These are phyloP conservation scores for Populus nigra DNA, from an alignment of 345 rosid species.

Conservation along the genomic window DNA sequence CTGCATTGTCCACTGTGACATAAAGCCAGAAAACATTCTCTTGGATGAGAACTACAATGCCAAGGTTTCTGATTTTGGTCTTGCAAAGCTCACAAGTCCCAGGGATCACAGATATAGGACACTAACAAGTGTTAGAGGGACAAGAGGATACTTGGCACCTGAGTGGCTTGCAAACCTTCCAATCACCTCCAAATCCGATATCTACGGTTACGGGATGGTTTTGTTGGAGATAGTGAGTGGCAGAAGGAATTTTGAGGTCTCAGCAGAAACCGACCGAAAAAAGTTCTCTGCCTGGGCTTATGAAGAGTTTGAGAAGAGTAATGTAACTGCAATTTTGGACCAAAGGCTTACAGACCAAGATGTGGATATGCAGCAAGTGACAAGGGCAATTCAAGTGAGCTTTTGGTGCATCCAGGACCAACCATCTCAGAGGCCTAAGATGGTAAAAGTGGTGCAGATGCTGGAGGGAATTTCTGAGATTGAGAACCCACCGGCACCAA, in stretches of 20 bases:
- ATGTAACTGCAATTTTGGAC: constrained; percentile 15
- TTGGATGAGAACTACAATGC: constrained; percentile 26
- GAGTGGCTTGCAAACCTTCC: constrained; percentile 38
- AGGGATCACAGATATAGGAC: constrained; percentile 28
- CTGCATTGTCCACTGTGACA: constrained; percentile 36
- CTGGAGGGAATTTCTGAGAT: constrained; percentile 44
- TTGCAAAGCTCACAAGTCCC: constrained; percentile 28
- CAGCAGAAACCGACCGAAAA: constrained; percentile 31
- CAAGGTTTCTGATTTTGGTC: constrained; percentile 35
- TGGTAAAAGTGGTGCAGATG: constrained; percentile 34
- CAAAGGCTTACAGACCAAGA: constrained; percentile 6
- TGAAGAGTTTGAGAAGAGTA: constrained; percentile 46
- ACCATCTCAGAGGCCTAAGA: constrained; percentile 28
- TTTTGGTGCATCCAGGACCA: constrained; percentile 35
- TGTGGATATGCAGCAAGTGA: constrained; percentile 21
- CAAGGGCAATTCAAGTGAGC: constrained; percentile 20
- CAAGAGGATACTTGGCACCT: constrained; percentile 33
- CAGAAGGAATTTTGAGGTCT: constrained; percentile 27
- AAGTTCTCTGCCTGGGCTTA: constrained; percentile 62
- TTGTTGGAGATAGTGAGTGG: constrained; percentile 33
- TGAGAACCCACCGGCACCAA: constrained; percentile 50
- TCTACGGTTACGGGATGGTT: constrained; percentile 31
- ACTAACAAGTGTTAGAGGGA: constrained; percentile 30
- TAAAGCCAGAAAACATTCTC: constrained; percentile 34
- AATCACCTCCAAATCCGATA: constrained; percentile 30